Evolutionary conservation across 805 yeast genomes (phyloP), one percentile per base, ranked within the genome.

Genomic region (Candida tallmaniae): DNA sequence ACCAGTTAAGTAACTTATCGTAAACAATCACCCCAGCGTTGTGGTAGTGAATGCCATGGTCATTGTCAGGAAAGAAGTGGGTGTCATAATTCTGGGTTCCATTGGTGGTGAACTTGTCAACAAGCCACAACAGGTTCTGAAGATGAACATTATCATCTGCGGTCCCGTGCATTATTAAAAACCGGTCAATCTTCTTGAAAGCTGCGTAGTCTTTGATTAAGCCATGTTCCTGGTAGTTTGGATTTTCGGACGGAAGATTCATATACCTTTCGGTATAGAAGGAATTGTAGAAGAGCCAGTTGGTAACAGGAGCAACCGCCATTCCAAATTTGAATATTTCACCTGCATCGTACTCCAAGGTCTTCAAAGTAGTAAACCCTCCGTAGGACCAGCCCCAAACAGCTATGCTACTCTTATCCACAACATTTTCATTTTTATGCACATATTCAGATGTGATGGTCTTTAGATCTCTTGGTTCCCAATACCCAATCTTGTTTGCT

Each of bases 301-400:
- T 70, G 5, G 94, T 84, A 3, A 84, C 94, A 0, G 95, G 95
- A 0, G 95, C 94, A 27, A 84, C 88, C 0, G 89, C 78, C 68
- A 82, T 76, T 6, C 90, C 93, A 50, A 72, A 84, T 40, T 78
- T 78, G 63, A 84, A 83, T 0, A 70, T 68, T 13, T 47, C 44
- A 6, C 72, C 56, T 5, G 84, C 80, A 50, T 84, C 94, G 31
- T 62, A 67, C 53, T 84, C 94, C 22, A 83, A 52, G 0, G 89
- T 81, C 52, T 84, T 84, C 34, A 84, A 58, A 0, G 90, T 79
- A 6, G 80, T 67, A 50, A 80, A 84, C 1, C 90, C 95, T 36
- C 95, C 95, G 55, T 83, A 84, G 0, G 89, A 80, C 89, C 93
- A 84, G 11, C 95, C 95, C 89, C 93, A 84, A 24, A 83, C 70